A percentile compares a stretch with the other conserved stretches of the same genome.
These are phyloP conservation scores for Saccharomycopsis crataegensis DNA, from an alignment of 1,139 yeast species.

Conservation along the genomic window DNA sequence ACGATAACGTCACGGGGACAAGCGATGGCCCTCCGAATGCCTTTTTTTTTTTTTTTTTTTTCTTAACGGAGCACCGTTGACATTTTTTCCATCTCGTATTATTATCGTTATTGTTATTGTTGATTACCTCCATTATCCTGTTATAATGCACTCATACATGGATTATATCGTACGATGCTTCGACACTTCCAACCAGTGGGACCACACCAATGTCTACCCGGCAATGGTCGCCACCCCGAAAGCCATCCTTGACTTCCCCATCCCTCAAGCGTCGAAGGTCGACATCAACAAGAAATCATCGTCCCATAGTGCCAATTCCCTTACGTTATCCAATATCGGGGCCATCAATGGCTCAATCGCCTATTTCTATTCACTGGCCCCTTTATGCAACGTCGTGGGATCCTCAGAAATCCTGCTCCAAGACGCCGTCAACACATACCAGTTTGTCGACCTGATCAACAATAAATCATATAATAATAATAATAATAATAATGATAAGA, in stretches of 20 bases:
- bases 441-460: constrained; percentile 45
- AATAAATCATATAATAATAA: not conserved
- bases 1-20: too few species aligned
- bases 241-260: constrained; percentile 58
- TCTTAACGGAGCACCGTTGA: too few species aligned
- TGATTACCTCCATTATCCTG: not conserved
- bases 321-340: constrained; percentile 62
- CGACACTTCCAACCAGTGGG: constrained; percentile 65
- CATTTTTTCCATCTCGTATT: not conserved
- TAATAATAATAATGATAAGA: not conserved
- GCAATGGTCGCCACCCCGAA: constrained; percentile 64
- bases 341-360: constrained; percentile 77
- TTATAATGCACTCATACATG: constrained; percentile 69
- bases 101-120: not conserved
- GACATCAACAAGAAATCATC: constrained; percentile 71
- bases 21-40: too few species aligned
- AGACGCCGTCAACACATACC: constrained; percentile 73
- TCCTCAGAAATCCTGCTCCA: constrained; percentile 55
- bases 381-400: constrained; percentile 44
- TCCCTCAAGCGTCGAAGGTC: constrained; percentile 64
- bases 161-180: constrained; percentile 73
- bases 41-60: too few species aligned
- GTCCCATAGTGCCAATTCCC: constrained; percentile 63
- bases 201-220: constrained; percentile 67
- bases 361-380: constrained; percentile 64